Conservation (phyloP, 768 basidiomycete species). For the Tricholoma terreum region DNA sequence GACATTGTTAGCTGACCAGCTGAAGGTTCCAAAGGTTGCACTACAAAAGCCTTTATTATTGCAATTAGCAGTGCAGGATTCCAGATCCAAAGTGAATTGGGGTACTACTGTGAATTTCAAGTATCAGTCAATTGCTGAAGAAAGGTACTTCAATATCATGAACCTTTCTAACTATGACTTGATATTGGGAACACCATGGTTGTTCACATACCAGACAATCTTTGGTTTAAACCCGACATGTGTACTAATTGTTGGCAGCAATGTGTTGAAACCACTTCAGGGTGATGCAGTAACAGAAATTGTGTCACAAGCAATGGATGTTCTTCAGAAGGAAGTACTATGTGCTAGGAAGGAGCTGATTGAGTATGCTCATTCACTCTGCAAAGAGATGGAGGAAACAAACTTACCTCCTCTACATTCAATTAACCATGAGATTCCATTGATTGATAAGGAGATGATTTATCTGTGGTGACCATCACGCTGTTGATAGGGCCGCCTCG, state of each 20-base stretch:
- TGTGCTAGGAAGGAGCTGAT: too few species aligned
- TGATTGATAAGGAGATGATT: neutral
- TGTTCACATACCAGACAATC: conserved; percentile 24
- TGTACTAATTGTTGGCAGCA: conserved; percentile 26
- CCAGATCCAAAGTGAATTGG: too few species aligned
- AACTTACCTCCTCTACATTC: neutral
- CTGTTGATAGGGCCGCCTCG: too few species aligned
- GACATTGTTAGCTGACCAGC: conserved; percentile 40
- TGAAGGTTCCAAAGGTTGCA: conserved; percentile 23
- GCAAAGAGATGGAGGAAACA: too few species aligned
- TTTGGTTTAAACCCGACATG: conserved; percentile 25
- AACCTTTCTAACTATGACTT: too few species aligned
- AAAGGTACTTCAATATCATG: conserved; percentile 30
- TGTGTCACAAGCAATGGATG: conserved; percentile 1
- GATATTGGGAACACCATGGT: too few species aligned
- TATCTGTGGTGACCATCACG: too few species aligned
- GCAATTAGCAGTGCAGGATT: too few species aligned
- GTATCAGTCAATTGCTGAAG: conserved; percentile 30
- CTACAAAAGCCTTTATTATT: conserved; percentile 31
- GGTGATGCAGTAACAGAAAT: conserved; percentile 9
- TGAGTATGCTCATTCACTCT: conserved; percentile 18
- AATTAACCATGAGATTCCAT: too few species aligned
- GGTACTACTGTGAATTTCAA: too few species aligned
- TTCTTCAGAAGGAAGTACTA: conserved; percentile 11
- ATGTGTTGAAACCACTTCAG: conserved; percentile 15